Percentiles rank a stretch among this genome's conserved stretches.
Conservation (phyloP, 768 basidiomycete genomes). For the Coprinellus aureogranulatus region DNA sequence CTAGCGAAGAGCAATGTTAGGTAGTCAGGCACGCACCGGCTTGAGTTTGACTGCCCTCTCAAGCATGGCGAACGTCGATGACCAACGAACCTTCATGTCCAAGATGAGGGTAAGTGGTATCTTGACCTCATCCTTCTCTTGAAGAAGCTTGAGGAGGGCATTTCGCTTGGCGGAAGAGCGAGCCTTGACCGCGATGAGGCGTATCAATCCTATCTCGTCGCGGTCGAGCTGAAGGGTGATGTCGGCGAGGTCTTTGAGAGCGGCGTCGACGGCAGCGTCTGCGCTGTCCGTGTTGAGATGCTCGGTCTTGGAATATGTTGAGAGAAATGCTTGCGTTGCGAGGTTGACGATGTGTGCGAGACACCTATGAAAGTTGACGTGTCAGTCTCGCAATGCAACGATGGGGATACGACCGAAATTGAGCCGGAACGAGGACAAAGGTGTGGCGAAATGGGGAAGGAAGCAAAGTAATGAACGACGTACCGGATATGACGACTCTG, state of each 20-base stretch:
- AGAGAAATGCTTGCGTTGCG: constrained; percentile 28
- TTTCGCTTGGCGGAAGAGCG: constrained; percentile 24
- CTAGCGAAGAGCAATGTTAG: neutral
- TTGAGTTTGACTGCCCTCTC: constrained; percentile 10
- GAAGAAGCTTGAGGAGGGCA: constrained; percentile 18
- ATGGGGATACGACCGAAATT: too few species aligned
- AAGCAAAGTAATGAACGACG: too few species aligned
- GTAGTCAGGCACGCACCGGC: too few species aligned
- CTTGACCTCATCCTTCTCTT: constrained; percentile 1
- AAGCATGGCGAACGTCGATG: constrained; percentile 32
- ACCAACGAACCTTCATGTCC: constrained; percentile 31
- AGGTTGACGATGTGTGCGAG: constrained; percentile 26
- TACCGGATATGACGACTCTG: too few species aligned
- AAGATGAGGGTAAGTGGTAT: constrained; percentile 19
- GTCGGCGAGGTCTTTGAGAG: too few species aligned
- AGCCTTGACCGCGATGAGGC: constrained; percentile 1
- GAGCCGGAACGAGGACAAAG: too few species aligned
- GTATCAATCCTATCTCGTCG: too few species aligned
- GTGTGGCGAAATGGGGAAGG: too few species aligned
- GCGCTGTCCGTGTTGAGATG: constrained; percentile 16
- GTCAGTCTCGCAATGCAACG: too few species aligned
- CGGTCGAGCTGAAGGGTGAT: too few species aligned
- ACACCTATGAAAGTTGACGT: neutral
- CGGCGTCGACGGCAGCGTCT: too few species aligned
- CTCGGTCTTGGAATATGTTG: constrained; percentile 18